Base-by-base conservation (phyloP, 176 grass and related monocot genomes). In the Alopecurus myosuroides region DNA sequence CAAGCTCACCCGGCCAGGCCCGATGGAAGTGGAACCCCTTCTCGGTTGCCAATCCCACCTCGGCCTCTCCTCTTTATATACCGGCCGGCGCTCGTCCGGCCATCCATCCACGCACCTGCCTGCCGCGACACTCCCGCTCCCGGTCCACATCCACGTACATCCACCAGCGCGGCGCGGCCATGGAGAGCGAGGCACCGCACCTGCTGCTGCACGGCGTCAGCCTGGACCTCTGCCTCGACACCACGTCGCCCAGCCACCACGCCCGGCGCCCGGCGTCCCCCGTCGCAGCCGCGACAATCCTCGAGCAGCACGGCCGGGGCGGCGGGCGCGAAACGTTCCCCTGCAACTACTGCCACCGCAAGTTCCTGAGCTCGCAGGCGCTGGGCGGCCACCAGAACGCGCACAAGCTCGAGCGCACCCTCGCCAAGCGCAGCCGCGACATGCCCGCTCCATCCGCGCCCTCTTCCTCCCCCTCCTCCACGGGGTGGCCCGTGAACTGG, bases 371-470 rank as follows among this genome's bases (percentile, higher is more conserved):
- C 80, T 95, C 96, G 3, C 96, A 98, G 80, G 96, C 96, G 33
- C 91, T 98, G 42, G 96, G 93, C 57, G 96, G 96, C 22, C 96
- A 98, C 91, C 96, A 98, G 87, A 98, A 98, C 90, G 96, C 93
- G 46, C 96, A 98, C 93, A 98, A 95, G 88, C 96, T 91, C 40
- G 96, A 98, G 89, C 91, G 96, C 36, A 95, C 85, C 53, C 87
- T 98, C 60, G 87, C 96, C 50, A 95, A 90, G 89, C 83, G 88
- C 80, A 92, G 86, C 87, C 72, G 75, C 5, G 81, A 86, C 62
- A 7, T 64, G 41, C 25, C 44, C 63, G 15, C 30, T 15, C 23
- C 39, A 8, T 19, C 70, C 11, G 15, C 35, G 13, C 26, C 35
- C 9, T n/a, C 77, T 19, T 3, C 64, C 5, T n/a, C 65, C 64